Percentiles rank a stretch among this genome's conserved stretches.
These are phyloP conservation scores for Nannizziopsis arthrosporioides DNA, from an alignment of 2,329 filamentous ascomycete genomes.

Conservation along the genomic window DNA sequence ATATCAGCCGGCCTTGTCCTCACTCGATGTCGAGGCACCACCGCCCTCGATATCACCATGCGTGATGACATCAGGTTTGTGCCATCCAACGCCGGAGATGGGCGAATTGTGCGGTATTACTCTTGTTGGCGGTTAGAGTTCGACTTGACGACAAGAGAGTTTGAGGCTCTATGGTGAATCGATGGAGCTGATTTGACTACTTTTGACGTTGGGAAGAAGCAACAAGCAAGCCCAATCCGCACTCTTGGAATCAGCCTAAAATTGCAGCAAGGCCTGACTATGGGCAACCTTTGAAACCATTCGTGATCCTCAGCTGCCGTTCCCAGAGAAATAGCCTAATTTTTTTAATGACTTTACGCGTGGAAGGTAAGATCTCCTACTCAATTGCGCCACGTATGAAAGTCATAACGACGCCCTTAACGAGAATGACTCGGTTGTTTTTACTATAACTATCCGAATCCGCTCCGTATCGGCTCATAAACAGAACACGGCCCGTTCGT, in stretches of 20 bases:
- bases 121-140: not conserved
- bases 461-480: not conserved
- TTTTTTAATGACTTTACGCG: not conserved
- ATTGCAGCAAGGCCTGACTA: too few relatives aligned
- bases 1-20: not conserved
- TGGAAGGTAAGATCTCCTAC: not conserved
- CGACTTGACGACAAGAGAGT: not conserved
- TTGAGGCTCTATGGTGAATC: not conserved
- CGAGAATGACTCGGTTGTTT: not conserved
- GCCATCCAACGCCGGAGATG: not conserved
- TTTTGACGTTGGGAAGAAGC: not conserved
- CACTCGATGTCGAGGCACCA: not conserved
- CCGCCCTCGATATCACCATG: not conserved
- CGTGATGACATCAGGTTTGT: conserved; percentile 3
- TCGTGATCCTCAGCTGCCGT: too few relatives aligned
- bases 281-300: too few relatives aligned
- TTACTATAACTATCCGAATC: not conserved
- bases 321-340: too few relatives aligned
- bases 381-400: conserved; percentile 4
- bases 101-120: not conserved
- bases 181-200: not conserved
- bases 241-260: too few relatives aligned
- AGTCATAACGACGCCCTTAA: not conserved
- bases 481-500: not conserved
- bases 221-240: not conserved